Conservation (phyloP, 495 filamentous ascomycete genomes). For the Podospora didyma region DNA sequence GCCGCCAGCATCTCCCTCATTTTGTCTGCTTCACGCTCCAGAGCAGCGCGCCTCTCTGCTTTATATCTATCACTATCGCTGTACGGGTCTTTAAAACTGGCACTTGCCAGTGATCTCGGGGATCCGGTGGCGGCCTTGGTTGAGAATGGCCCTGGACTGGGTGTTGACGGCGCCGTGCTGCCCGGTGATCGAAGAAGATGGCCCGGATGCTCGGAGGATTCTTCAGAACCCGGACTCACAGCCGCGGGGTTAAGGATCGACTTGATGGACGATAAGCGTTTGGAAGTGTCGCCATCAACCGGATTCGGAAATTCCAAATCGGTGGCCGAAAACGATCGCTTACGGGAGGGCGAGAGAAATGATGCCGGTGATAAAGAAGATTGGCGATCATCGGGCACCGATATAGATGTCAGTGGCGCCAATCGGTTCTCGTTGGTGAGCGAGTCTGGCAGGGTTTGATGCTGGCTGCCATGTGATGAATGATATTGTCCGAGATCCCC, state of each 20-base stretch:
- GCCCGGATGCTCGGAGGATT: slow-evolving; percentile 22
- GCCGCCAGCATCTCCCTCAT: slow-evolving; percentile 71
- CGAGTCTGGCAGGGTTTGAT: slow-evolving; percentile 36
- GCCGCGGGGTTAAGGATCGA: slow-evolving; percentile 69
- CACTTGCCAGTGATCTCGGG: slow-evolving; percentile 22
- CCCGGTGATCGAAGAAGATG: slow-evolving; percentile 33
- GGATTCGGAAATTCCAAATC: slow-evolving; percentile 39
- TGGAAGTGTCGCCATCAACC: slow-evolving; percentile 34
- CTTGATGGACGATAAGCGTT: slow-evolving; percentile 72
- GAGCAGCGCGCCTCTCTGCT: slow-evolving; percentile 58
- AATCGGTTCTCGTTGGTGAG: slow-evolving; percentile 52
- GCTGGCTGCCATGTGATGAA: slow-evolving; percentile 27
- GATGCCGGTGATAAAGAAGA: slow-evolving; percentile 49
- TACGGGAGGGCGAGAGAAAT: slow-evolving; percentile 53
- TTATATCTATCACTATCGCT: slow-evolving; percentile 52
- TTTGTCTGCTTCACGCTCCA: slow-evolving; percentile 69
- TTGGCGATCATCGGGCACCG: slow-evolving; percentile 38
- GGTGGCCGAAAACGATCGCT: slow-evolving; percentile 60
- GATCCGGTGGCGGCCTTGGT: slow-evolving; percentile 18
- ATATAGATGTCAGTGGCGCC: slow-evolving; percentile 46
- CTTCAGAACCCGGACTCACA: slow-evolving; percentile 16
- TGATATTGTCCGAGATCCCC: slow-evolving; percentile 45
- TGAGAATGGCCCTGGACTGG: slow-evolving; percentile 33
- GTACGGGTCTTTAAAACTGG: slow-evolving; percentile 34
- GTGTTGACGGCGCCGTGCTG: slow-evolving; percentile 26